Conservation (phyloP, 2,329 filamentous ascomycete species). For the Colletotrichum incanum region DNA sequence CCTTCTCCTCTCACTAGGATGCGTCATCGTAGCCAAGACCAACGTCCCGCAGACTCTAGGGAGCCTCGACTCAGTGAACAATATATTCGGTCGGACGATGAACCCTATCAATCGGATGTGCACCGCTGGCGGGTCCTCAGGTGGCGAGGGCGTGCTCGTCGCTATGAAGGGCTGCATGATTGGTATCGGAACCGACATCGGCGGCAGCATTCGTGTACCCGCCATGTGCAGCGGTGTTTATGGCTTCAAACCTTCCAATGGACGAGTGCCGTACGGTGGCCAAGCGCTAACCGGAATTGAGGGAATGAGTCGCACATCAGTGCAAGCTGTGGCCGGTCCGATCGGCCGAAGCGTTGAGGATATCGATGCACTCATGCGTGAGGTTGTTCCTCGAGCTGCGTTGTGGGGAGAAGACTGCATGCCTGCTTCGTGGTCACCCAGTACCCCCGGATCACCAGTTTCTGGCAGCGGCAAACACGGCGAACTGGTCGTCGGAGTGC, state of each 20-base stretch:
- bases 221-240: slow-evolving; percentile 41
- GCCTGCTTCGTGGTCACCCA: slow-evolving; percentile 21
- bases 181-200: slow-evolving; percentile 36
- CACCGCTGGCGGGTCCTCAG: slow-evolving; percentile 36
- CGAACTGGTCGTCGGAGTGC: slow-evolving; percentile 29
- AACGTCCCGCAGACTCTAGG: slow-evolving; percentile 50
- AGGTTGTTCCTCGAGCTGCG: slow-evolving; percentile 28
- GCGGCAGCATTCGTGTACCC: slow-evolving; percentile 39
- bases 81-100: slow-evolving; percentile 38
- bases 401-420: slow-evolving; percentile 38
- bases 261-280: slow-evolving; percentile 30
- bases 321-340: slow-evolving; percentile 32
- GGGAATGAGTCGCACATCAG: slow-evolving; percentile 34
- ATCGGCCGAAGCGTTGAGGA: slow-evolving; percentile 36
- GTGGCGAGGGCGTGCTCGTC: slow-evolving; percentile 36
- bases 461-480: slow-evolving; percentile 22
- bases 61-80: slow-evolving; percentile 41
- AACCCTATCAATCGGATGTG: slow-evolving; percentile 38
- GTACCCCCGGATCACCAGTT: background rate
- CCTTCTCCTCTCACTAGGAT: slow-evolving; percentile 51
- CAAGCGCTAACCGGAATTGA: slow-evolving; percentile 14
- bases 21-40: slow-evolving; percentile 44
- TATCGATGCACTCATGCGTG: slow-evolving; percentile 17
- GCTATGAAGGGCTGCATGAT: slow-evolving; percentile 35
- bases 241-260: slow-evolving; percentile 37